Evolutionary conservation across 768 basidiomycete genomes (phyloP).

Genomic region (Arthromyces matolae): DNA sequence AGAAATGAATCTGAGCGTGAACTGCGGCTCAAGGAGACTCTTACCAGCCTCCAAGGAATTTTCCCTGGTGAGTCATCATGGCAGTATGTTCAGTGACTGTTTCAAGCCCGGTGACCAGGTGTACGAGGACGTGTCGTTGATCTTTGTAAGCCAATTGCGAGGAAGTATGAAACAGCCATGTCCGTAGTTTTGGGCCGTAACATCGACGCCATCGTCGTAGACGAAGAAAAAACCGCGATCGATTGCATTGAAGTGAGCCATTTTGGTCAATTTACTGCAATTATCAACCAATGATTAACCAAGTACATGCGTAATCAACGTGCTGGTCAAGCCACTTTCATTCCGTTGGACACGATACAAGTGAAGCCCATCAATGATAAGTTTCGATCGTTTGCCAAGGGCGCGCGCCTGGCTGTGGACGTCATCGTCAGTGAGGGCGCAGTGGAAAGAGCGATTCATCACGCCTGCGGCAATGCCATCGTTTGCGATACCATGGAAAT

Average conservation of each 20-base stretch:
- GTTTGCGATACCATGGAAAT: slow-evolving; percentile 96
- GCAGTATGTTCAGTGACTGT: not conserved
- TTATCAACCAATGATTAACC: not conserved
- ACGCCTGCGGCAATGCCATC: slow-evolving; percentile 91
- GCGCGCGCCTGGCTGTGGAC: slow-evolving; percentile 81
- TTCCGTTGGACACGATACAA: slow-evolving; percentile 97
- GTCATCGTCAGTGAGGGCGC: slow-evolving; percentile 79
- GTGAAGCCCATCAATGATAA: slow-evolving; percentile 93
- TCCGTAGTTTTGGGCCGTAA: slow-evolving; percentile 91
- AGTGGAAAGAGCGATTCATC: slow-evolving; percentile 92
- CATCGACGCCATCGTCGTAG: slow-evolving; percentile 93
- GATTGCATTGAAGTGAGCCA: slow-evolving; percentile 86
- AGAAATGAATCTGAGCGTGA: slow-evolving; percentile 85
- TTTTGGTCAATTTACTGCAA: not conserved
- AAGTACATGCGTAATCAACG: slow-evolving; percentile 95
- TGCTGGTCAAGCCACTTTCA: slow-evolving; percentile 94
- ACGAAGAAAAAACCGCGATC: slow-evolving; percentile 95
- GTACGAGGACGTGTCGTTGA: slow-evolving; percentile 92
- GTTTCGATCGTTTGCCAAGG: slow-evolving; percentile 87
- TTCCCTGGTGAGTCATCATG: slow-evolving; percentile 64
- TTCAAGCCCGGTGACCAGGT: slow-evolving; percentile 39
- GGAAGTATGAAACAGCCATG: slow-evolving; percentile 91
- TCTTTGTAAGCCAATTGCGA: slow-evolving; percentile 88
- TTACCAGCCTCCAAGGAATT: slow-evolving; percentile 78
- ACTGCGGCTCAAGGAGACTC: slow-evolving; percentile 77